These are phyloP conservation scores for Micromonas commoda DNA, from an alignment of 139 green algal species.

Conservation along the genomic window DNA sequence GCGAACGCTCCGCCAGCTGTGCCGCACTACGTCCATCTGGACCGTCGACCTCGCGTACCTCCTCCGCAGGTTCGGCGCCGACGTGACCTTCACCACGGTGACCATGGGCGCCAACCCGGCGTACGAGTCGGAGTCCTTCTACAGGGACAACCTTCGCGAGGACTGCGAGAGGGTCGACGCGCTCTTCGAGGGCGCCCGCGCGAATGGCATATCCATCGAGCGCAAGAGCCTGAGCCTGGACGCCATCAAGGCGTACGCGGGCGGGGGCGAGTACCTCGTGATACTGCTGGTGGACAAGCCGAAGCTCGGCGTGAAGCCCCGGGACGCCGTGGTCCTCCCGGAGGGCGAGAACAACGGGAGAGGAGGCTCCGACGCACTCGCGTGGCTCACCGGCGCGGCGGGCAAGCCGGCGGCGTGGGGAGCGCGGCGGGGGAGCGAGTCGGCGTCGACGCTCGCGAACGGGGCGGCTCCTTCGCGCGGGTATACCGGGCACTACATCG, in stretches of 20 bases:
- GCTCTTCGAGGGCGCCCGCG: slow-evolving; percentile 60
- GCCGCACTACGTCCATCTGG: slow-evolving; percentile 53
- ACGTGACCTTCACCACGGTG: slow-evolving; percentile 61
- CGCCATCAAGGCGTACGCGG: slow-evolving; percentile 37
- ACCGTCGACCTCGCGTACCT: slow-evolving; percentile 86
- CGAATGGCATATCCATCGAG: slow-evolving; percentile 28
- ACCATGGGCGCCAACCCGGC: slow-evolving; percentile 75
- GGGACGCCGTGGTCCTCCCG: neutral
- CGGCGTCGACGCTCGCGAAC: neutral
- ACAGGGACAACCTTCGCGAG: slow-evolving; percentile 60
- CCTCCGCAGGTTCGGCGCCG: slow-evolving; percentile 56
- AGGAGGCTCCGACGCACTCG: too few relatives aligned
- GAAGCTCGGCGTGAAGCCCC: slow-evolving; percentile 41
- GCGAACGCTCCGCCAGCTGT: neutral
- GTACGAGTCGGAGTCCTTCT: slow-evolving; percentile 74
- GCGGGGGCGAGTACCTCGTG: slow-evolving; percentile 41
- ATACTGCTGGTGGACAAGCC: slow-evolving; percentile 78
- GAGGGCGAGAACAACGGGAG: neutral
- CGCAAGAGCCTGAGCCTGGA: slow-evolving; percentile 39
- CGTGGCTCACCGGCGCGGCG: slow-evolving; percentile 21
- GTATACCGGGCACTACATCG: slow-evolving; percentile 59
- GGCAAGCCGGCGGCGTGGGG: slow-evolving; percentile 24
- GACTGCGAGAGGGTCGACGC: slow-evolving; percentile 63
- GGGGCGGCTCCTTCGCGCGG: too few relatives aligned
- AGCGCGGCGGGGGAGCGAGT: slow-evolving; percentile 1